A percentile compares a stretch with the other conserved stretches of the same genome.
Conservation (phyloP, 495 filamentous ascomycete genomes). For the Aspergillus funiculosus region DNA sequence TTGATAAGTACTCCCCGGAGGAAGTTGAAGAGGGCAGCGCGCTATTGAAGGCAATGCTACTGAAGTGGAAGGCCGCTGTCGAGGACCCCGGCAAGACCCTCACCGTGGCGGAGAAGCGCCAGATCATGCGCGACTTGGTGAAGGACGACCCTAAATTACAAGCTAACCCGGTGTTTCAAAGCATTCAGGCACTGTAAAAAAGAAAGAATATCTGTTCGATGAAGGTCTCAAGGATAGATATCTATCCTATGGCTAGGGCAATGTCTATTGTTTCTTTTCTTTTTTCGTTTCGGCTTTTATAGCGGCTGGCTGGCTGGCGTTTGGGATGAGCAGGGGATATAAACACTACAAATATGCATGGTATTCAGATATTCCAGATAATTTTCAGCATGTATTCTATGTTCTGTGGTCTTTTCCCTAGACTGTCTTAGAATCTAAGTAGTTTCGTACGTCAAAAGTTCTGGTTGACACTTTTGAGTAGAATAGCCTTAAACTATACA, state of each 20-base stretch:
- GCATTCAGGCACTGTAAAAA: slow-evolving; percentile 69
- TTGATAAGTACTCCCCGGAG: slow-evolving; percentile 63
- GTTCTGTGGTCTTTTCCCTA: too few relatives aligned
- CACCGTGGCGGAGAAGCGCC: slow-evolving; percentile 71
- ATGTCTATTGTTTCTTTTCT: too few relatives aligned
- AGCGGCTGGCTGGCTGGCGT: too few relatives aligned
- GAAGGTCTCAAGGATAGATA: too few relatives aligned
- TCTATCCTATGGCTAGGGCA: too few relatives aligned
- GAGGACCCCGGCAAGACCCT: slow-evolving; percentile 52
- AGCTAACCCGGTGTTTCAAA: slow-evolving; percentile 83
- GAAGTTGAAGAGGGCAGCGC: slow-evolving; percentile 89
- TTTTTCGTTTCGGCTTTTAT: too few relatives aligned
- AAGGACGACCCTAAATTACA: slow-evolving; percentile 62
- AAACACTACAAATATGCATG: too few relatives aligned
- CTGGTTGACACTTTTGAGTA: too few relatives aligned
- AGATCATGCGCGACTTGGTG: slow-evolving; percentile 73
- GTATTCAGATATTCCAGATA: too few relatives aligned
- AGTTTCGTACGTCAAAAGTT: too few relatives aligned
- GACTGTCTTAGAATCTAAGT: too few relatives aligned
- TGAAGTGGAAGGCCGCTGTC: slow-evolving; percentile 84
- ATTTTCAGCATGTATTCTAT: background rate
- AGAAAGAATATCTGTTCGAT: background rate
- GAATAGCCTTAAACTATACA: too few relatives aligned
- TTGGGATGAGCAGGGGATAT: background rate
- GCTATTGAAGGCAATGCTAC: slow-evolving; percentile 76